Evolutionary conservation across 176 grass and related monocot species (phyloP), one percentile per base, ranked within the genome.

Genomic region (Oryza rufipogon): DNA sequence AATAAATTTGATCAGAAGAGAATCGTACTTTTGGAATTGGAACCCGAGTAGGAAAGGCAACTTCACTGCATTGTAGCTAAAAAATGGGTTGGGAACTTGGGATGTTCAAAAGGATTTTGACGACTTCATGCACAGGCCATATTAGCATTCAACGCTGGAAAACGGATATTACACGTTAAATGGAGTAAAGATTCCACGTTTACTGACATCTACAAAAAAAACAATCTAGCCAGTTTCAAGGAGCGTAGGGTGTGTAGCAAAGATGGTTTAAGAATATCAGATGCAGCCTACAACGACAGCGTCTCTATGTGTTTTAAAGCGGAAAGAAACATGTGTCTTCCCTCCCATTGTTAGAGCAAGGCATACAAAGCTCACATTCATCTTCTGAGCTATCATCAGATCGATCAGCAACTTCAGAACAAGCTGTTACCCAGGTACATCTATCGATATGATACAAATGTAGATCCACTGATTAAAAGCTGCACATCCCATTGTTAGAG

Each of bases 361-460:
- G 38, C 38, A 39, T 6, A 39, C 6, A 39, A 39, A 39, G 38
- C 38, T 39, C 38, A 7, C 38, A 39, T 39, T 39, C 38, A 39
- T 39, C 38, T 39, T 39, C 38, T 7, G 38, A 39, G 38, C 38
- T 39, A 39, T 39, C 38, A 39, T 39, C 38, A 6, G 38, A 39
- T 39, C 1, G 38, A 39, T 39, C 38, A 39, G 38, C 38, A 39
- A 6, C 38, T 39, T 39, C 38, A 39, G 70, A 85, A 76, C 49
- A 70, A 63, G 65, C 6, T 34, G 47, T 48, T 48, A 14, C 11
- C 46, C 12, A 48, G 2, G 33, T 74, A 9, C 48, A 80, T 80
- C 63, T 61, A 84, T 30, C 65, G 51, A 33, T 89, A 89, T 81
- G 15, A 44, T 71, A 86, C 88, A 72, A 36, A 36, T 10, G 12